Evolutionary conservation across 139 green algal species (phyloP).

Genomic region (Pleodorina starrii): DNA sequence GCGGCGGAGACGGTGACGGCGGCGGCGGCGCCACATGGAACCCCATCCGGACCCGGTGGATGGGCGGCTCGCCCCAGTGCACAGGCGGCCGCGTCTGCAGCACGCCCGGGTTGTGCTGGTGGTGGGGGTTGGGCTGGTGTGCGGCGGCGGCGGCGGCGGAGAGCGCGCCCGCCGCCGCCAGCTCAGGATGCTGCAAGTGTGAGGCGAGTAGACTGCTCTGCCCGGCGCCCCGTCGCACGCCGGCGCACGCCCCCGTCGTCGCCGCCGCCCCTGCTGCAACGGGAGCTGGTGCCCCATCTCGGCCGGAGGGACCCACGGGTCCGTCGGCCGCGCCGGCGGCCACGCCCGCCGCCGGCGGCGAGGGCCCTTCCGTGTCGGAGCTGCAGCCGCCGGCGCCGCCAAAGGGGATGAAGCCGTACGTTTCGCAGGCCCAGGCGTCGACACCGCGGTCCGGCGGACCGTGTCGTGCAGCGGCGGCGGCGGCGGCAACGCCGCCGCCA

Average conservation of each 20-base stretch:
- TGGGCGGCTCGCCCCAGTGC: constrained; percentile 19
- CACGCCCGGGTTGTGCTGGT: background rate
- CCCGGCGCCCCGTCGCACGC: background rate
- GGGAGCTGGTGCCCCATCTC: background rate
- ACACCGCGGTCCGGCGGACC: background rate
- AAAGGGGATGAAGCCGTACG: constrained; percentile 15
- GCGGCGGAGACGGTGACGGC: no score
- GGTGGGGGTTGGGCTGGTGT: constrained; percentile 4
- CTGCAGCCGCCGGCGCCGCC: constrained; percentile 14
- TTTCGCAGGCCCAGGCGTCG: background rate
- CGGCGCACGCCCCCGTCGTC: background rate
- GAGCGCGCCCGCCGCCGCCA: background rate
- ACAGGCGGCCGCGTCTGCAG: background rate
- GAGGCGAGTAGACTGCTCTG: background rate
- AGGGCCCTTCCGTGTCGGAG: constrained; percentile 27
- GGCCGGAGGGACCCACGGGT: background rate
- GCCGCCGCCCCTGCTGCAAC: background rate
- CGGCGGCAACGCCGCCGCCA: no score
- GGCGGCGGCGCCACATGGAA: background rate
- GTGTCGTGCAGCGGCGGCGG: background rate
- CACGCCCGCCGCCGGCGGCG: background rate
- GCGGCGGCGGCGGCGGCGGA: background rate
- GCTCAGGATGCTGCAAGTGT: background rate
- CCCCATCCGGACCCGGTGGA: constrained; percentile 20
- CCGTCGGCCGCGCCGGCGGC: background rate